Evolutionary conservation across 2,329 filamentous ascomycete genomes (phyloP).

Genomic region (Botrytis sinoallii): DNA sequence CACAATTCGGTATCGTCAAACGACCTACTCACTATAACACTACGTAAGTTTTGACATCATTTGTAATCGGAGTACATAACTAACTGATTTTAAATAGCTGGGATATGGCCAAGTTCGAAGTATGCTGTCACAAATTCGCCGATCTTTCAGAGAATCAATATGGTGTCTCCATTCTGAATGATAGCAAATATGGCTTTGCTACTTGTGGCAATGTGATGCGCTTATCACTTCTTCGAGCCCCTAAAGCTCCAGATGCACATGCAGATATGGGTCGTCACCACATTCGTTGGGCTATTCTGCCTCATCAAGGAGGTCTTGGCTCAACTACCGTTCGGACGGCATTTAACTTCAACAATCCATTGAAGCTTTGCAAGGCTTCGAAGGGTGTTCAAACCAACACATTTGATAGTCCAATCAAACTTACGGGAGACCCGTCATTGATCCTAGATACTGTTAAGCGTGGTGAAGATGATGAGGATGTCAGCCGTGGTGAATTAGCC

Average conservation of each 20-base stretch:
- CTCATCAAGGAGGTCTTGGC: slow-evolving; percentile 71
- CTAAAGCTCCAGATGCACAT: slow-evolving; percentile 89
- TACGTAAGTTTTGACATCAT: slow-evolving; percentile 47
- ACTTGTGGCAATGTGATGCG: slow-evolving; percentile 88
- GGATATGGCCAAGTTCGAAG: slow-evolving; percentile 98
- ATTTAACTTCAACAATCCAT: slow-evolving; percentile 85
- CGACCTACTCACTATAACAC: slow-evolving; percentile 98
- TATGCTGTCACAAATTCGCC: slow-evolving; percentile 92
- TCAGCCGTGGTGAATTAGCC: slow-evolving; percentile 60
- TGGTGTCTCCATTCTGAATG: slow-evolving; percentile 89
- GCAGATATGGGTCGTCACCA: slow-evolving; percentile 90
- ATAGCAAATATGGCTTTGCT: slow-evolving; percentile 94
- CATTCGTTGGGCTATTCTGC: slow-evolving; percentile 88
- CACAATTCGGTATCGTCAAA: slow-evolving; percentile 83
- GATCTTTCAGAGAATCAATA: slow-evolving; percentile 86
- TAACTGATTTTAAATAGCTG: slow-evolving; percentile 51
- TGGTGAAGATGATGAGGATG: slow-evolving; percentile 81
- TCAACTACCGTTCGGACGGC: slow-evolving; percentile 75
- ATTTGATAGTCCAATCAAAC: slow-evolving; percentile 55
- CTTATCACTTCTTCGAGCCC: slow-evolving; percentile 77
- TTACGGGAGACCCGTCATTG: slow-evolving; percentile 65
- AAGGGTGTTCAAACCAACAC: slow-evolving; percentile 44
- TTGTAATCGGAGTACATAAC: slow-evolving; percentile 18
- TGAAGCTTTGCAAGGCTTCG: slow-evolving; percentile 51
- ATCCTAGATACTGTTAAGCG: slow-evolving; percentile 90